These are phyloP conservation scores for Aspergillus bombycis DNA, from an alignment of 2,329 filamentous ascomycete genomes.

Conservation along the genomic window DNA sequence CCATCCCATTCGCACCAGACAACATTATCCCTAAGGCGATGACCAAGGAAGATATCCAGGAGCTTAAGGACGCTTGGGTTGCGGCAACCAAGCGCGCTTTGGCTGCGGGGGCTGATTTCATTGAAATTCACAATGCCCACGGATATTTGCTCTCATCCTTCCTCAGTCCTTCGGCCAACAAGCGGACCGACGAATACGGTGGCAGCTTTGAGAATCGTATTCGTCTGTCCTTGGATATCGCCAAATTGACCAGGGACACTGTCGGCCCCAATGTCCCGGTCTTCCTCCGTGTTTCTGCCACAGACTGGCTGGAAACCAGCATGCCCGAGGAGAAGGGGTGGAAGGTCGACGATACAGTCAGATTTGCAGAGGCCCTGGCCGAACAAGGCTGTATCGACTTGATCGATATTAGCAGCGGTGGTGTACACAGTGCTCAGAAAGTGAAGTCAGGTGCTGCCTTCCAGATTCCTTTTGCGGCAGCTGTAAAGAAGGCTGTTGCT, in stretches of 20 bases:
- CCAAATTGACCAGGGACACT: slow-evolving; percentile 62
- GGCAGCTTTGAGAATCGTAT: slow-evolving; percentile 65
- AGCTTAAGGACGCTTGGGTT: slow-evolving; percentile 65
- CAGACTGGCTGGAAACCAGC: slow-evolving; percentile 72
- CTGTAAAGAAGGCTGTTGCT: slow-evolving; percentile 72
- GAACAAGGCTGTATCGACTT: slow-evolving; percentile 73
- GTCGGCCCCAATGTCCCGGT: slow-evolving; percentile 72
- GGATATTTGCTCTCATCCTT: slow-evolving; percentile 76
- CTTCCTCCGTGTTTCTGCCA: slow-evolving; percentile 71
- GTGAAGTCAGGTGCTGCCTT: slow-evolving; percentile 61
- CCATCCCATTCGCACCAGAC: slow-evolving; percentile 63
- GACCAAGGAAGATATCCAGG: slow-evolving; percentile 68
- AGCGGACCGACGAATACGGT: slow-evolving; percentile 62
- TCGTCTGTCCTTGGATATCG: slow-evolving; percentile 68
- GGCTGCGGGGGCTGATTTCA: slow-evolving; percentile 72
- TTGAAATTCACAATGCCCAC: slow-evolving; percentile 81
- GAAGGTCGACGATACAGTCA: slow-evolving; percentile 66
- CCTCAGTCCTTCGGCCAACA: slow-evolving; percentile 70
- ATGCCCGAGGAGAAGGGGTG: slow-evolving; percentile 61
- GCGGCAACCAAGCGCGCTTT: slow-evolving; percentile 63
- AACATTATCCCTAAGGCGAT: slow-evolving; percentile 62
- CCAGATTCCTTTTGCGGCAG: slow-evolving; percentile 73
- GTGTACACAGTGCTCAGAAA: slow-evolving; percentile 61
- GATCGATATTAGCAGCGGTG: slow-evolving; percentile 79
- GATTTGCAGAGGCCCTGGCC: slow-evolving; percentile 68